Evolutionary conservation across 2,329 filamentous ascomycete species (phyloP), one percentile per base, ranked within the genome.

Genomic region (Aspergillus thermomutatus): DNA sequence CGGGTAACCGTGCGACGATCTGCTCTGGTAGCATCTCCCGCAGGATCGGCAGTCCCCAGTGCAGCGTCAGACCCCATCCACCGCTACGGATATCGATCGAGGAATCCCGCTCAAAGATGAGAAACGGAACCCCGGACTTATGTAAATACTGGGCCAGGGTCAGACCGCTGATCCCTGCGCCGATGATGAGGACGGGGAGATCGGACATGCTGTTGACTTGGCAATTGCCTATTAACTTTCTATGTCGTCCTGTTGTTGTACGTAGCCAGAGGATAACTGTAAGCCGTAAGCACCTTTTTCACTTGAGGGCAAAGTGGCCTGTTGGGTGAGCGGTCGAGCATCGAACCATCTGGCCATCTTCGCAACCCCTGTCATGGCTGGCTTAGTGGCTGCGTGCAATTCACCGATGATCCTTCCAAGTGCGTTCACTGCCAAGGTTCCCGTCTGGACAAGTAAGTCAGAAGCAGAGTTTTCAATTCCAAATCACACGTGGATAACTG

Each of bases 11-110:
- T 2, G 66, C 64, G 3, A 78, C 66, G 6, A 85, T 68, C 11
- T 79, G 70, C 0, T 75, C 66, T 0, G 83, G 81, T 27, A 87
- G 72, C 23, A 87, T 73, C 7, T 74, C 66, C 47, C 80, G 75
- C 43, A 87, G 72, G 1, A 76, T 77, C 0, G 80, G 75, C 9
- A 87, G 75, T 4, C 82, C 83, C 84, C 84, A 88, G 66, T 87
- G 83, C 55, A 88, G 73, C 0, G 84, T 87, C 55, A 88, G 73
- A 3, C 84, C 86, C 86, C 85, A 88, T 59, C 85, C 84, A 3
- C 78, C 73, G 21, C 72, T 81, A 31, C 79, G 81, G 27, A 76
- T 76, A 55, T 69, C 73, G 45, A 81, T 73, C 43, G 80, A 76
- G 4, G 64, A 61, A 61, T 78, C 76, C 11, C 72, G 72, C 50